Conservation (phyloP, 2,329 filamentous ascomycete species). For the Alternaria sp. region DNA sequence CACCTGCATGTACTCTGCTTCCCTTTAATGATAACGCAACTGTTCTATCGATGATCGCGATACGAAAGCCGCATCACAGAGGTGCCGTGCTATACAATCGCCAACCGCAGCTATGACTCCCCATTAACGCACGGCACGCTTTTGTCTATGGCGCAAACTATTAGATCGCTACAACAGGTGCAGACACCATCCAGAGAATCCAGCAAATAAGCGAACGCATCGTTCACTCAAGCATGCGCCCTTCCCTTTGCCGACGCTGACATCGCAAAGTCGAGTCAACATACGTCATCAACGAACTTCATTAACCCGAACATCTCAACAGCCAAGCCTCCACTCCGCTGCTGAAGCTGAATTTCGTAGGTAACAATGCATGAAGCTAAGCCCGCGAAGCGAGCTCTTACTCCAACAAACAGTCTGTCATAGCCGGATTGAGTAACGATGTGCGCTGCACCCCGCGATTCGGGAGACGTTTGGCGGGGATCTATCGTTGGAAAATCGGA, state of each 20-base stretch:
- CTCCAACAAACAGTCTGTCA: not conserved
- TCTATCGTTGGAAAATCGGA: conserved; percentile 5
- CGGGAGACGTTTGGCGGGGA: conserved; percentile 8
- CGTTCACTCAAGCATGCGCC: not conserved
- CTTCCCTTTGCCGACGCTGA: not conserved
- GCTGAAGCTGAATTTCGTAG: not conserved
- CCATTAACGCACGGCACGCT: not conserved
- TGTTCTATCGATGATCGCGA: not conserved
- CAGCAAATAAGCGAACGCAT: not conserved
- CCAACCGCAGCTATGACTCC: not conserved
- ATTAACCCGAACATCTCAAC: not conserved
- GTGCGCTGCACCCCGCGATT: conserved; percentile 11
- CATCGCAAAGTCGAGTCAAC: not conserved
- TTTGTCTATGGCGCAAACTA: not conserved
- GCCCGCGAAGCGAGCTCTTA: not conserved
- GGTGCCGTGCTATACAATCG: not conserved
- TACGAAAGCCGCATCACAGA: not conserved
- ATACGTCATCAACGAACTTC: not conserved
- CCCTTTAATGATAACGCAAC: not conserved
- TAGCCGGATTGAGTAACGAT: not conserved
- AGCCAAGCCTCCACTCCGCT: conserved; percentile 2
- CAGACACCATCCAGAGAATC: not conserved
- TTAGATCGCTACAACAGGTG: not conserved
- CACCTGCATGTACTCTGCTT: not conserved
- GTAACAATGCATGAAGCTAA: not conserved